Base-by-base conservation (phyloP, 768 basidiomycete species). In the Serendipita sp. region DNA sequence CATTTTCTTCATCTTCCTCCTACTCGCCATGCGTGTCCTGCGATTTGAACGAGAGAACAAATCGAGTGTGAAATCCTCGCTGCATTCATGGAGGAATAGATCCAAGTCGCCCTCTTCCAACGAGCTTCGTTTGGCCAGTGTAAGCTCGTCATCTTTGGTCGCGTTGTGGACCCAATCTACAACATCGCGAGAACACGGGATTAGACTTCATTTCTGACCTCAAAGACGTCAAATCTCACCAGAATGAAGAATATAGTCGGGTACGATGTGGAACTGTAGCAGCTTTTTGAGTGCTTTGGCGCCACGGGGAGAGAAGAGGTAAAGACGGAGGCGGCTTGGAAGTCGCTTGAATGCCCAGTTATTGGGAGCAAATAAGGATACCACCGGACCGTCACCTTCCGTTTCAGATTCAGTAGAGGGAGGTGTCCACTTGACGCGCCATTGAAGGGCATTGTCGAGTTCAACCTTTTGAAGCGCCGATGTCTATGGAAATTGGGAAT, bases 261-360 rank as follows among this genome's bases (percentile, higher is more conserved):
- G 82, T 3, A 81, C 77, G 65, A 81, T 75, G 72, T 86, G 84
- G 72, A 79, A 85, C 51, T 81, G 74, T 13, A 86, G 68, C 18
- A 86, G 65, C 72, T 84, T 85, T 67, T 74, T 78, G 63, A 86
- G 67, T 10, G 73, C 79, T 18, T 68, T 71, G 36, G 75, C 73
- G 4, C 85, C 85, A 64, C 82, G 80, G 0, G 83, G 81, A 3
- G 83, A 84, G 72, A 85, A 85, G 62, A 85, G 74, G 77, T 78
- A 85, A 32, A 77, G 68, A 65, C 74, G 75, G 28, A 85, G 76
- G 62, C 77, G 78, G n/a, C 65, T 69, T 0, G 85, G 85, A 15
- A 85, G 76, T 15, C 68, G 70, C 32, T 75, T 62, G 68, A 74
- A 75, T 3, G 74, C 74, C n/a, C 66, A 65, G 67, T 74, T 73